Evolutionary conservation across 345 rosid genomes (phyloP).

Genomic region (Theobroma cacao): DNA sequence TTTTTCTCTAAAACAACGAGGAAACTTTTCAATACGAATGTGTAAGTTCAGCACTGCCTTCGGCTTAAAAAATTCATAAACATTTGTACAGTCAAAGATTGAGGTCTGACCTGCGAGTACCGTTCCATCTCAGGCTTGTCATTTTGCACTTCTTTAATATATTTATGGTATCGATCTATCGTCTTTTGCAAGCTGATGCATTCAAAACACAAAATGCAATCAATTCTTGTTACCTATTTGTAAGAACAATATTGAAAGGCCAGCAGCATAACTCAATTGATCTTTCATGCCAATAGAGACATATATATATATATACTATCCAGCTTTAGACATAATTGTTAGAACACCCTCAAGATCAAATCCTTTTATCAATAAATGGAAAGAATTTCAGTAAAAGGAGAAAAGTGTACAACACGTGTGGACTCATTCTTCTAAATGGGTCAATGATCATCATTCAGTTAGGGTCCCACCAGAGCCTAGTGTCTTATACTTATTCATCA

Average conservation of each 20-base stretch:
- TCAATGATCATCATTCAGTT: background rate
- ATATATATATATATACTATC: no score
- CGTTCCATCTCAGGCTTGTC: constrained; percentile 23
- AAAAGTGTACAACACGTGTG: no score
- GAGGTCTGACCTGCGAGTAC: constrained; percentile 40
- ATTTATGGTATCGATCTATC: constrained; percentile 38
- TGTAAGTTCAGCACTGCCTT: background rate
- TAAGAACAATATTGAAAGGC: background rate
- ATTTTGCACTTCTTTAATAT: constrained; percentile 24
- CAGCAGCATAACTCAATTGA: background rate
- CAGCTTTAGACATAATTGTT: no score
- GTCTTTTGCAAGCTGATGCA: constrained; percentile 41
- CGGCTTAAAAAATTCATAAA: background rate
- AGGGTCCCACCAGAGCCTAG: background rate
- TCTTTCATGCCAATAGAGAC: background rate
- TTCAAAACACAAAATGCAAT: constrained; percentile 7
- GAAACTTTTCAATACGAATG: background rate
- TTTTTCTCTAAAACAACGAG: background rate
- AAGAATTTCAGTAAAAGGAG: background rate
- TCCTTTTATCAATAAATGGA: no score
- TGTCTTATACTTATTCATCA: no score
- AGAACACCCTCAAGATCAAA: no score
- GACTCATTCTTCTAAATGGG: background rate
- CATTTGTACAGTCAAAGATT: background rate
- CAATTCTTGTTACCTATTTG: background rate